A percentile compares a stretch with the other conserved stretches of the same genome.
Conservation (phyloP, 805 yeast species). For the Hanseniaspora valbyensis region DNA sequence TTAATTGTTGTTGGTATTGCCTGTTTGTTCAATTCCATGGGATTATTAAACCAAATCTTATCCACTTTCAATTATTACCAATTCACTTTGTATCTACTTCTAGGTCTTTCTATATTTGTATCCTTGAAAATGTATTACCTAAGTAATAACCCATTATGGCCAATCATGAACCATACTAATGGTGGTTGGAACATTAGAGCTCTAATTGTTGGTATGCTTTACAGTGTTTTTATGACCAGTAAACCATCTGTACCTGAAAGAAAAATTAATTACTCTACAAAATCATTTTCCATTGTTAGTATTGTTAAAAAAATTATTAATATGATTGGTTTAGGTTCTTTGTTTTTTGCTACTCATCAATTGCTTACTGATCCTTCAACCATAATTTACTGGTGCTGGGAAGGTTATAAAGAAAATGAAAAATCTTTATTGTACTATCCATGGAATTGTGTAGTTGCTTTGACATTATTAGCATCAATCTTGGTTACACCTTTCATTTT, state of each 20-base stretch:
- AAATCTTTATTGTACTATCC: constrained; percentile 67
- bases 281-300: neutral
- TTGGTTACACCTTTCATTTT: constrained; percentile 46
- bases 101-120: constrained; percentile 67
- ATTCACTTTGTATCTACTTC: constrained; percentile 23
- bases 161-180: constrained; percentile 71
- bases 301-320: constrained; percentile 19
- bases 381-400: constrained; percentile 91
- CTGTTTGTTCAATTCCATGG: constrained; percentile 28
- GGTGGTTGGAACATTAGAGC: constrained; percentile 81
- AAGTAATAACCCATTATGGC: constrained; percentile 94
- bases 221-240: constrained; percentile 54
- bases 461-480: constrained; percentile 33
- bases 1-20: constrained; percentile 61
- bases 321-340: constrained; percentile 64
- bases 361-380: constrained; percentile 76
- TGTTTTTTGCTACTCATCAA: constrained; percentile 60
- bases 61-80: constrained; percentile 5
- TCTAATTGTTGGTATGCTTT: constrained; percentile 42
- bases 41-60: constrained; percentile 5
- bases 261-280: neutral
- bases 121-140: constrained; percentile 62
- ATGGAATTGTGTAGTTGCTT: constrained; percentile 45
- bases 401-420: constrained; percentile 78
- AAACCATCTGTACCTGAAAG: constrained; percentile 20